Evolutionary conservation across 1,139 yeast genomes (phyloP), one percentile per base, ranked within the genome.

Genomic region (Diutina ranongensis): DNA sequence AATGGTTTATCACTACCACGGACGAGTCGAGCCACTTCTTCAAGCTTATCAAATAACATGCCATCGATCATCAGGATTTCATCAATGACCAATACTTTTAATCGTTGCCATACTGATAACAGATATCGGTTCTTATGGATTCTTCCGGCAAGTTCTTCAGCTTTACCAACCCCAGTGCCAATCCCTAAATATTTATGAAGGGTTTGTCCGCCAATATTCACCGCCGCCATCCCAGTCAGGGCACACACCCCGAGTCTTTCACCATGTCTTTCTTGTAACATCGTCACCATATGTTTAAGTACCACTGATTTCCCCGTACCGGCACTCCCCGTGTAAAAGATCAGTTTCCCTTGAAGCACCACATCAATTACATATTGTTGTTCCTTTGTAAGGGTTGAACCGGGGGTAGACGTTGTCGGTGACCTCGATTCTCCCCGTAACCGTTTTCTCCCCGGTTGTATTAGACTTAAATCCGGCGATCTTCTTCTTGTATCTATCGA

Each of bases 181-280:
- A 87, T 72, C 1, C 92, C 87, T 1, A 89, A 72, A 65, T 80
- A 85, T 51, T 83, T 71, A 58, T 86, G 92, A 34, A 88, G 64
- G 0, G 97, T 88, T 34, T 72, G 74, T 16, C 97, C 97, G 1
- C 88, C 92, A 54, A 88, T 80, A 55, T 83, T 86, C 40, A 85
- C 77, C 0, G 95, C 96, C 0, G 97, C 97, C 53, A 88, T 64
- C 1, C 97, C 97, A 0, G 96, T 87, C 0, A 95, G 84, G 0
- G 97, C 97, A 1, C 95, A 83, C 2, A 88, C 78, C 0, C 92
- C 95, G 2, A 88, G 83, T 10, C 67, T 67, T 2, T 61, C 55
- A 1, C 77, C 76, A 52, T 63, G 60, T 20, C 53, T 58, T 47
- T 67, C 59, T 44, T 68, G 62, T 4, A 66, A 60, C 15, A 64